Conservation (phyloP, 371 early-diverging fungal species). For the Fennellomyces sp. region DNA sequence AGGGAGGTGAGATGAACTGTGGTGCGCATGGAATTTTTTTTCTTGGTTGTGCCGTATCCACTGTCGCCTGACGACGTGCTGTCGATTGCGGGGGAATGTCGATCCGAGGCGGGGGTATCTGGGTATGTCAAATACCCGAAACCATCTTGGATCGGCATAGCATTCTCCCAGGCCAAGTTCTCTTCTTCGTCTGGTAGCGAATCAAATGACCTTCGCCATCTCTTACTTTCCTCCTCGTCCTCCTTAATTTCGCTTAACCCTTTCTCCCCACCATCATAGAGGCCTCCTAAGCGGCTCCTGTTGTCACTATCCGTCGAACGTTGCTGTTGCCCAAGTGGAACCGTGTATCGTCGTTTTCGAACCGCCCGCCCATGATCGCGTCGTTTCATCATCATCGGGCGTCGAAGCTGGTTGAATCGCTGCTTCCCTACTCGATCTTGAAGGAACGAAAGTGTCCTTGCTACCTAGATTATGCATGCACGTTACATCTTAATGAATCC, state of each 20-base stretch:
- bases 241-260: conserved; percentile 5
- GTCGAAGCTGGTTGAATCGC: not conserved
- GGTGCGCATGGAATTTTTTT: not conserved
- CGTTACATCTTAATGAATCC: conserved; percentile 11
- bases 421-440: conserved; percentile 1
- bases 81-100: conserved; percentile 5
- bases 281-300: conserved; percentile 4
- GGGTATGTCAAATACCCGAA: too few species aligned
- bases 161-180: too few species aligned
- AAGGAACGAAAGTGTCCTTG: conserved; percentile 9
- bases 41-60: conserved; percentile 15
- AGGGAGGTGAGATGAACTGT: conserved; percentile 23
- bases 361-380: too few species aligned
- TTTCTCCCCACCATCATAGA: conserved; percentile 4
- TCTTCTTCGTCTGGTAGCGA: not conserved
- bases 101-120: not conserved
- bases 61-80: conserved; percentile 20
- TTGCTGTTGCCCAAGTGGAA: not conserved
- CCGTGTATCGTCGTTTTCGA: conserved; percentile 6
- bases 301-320: conserved; percentile 1
- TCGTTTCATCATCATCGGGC: not conserved
- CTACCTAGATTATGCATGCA: conserved; percentile 6
- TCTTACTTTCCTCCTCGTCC: not conserved
- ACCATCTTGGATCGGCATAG: too few species aligned
- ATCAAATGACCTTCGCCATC: too few species aligned